Conservation (phyloP, 2,329 filamentous ascomycete genomes). For the Alternaria angustiovoidea region DNA sequence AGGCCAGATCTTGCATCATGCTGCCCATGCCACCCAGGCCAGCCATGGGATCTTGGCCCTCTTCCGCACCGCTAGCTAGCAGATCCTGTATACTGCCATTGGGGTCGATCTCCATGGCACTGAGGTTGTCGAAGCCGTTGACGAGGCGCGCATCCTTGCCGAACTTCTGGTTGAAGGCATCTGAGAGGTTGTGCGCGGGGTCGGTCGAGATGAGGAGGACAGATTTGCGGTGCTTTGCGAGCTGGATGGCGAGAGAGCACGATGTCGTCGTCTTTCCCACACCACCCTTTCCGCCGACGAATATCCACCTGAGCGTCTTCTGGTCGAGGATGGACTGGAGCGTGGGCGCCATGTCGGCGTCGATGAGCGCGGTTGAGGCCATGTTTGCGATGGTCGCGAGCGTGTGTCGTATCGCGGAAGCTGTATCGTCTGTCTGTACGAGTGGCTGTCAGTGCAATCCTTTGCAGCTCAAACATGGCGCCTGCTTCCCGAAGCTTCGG, state of each 20-base stretch:
- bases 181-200: conserved; percentile 95
- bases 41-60: conserved; percentile 72
- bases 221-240: conserved; percentile 91
- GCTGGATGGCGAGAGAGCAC: conserved; percentile 96
- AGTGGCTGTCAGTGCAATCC: background rate
- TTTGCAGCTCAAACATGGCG: background rate
- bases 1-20: conserved; percentile 99
- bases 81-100: conserved; percentile 98
- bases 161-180: conserved; percentile 98
- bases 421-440: background rate
- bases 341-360: conserved; percentile 85
- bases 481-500: conserved; percentile 28
- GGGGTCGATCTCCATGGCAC: conserved; percentile 98
- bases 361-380: conserved; percentile 47
- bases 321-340: conserved; percentile 96
- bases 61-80: conserved; percentile 78
- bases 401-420: background rate
- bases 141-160: conserved; percentile 96
- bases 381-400: conserved; percentile 31
- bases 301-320: conserved; percentile 96
- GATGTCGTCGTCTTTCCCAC: conserved; percentile 99
- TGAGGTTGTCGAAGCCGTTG: conserved; percentile 90
- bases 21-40: conserved; percentile 77
- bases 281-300: conserved; percentile 97
- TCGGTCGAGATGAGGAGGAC: conserved; percentile 98